phyloP scores from a whole-genome alignment of 768 basidiomycete species.

The Suillus subaureus region DNA sequence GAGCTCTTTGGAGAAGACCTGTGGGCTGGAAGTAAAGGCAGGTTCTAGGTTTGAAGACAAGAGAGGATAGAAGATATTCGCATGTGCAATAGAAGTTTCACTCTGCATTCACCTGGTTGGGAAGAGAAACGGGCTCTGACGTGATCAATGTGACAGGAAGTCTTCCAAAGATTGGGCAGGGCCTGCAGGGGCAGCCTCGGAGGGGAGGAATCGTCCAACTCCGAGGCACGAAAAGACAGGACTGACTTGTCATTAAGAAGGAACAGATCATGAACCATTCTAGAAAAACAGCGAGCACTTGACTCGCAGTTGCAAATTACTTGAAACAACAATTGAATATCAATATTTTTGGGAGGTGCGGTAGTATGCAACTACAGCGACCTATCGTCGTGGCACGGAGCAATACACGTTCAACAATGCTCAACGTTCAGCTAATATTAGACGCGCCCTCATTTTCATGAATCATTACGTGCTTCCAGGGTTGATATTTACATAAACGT shows the following conservation, averaged over 20 bases:
- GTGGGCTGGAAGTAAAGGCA: conserved; percentile 42
- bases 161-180: background rate
- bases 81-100: background rate
- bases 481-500: background rate
- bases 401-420: background rate
- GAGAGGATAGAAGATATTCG: background rate
- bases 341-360: background rate
- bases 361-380: background rate
- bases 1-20: conserved; percentile 66
- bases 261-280: background rate
- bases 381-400: background rate
- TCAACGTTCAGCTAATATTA: background rate
- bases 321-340: background rate
- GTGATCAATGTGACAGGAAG: background rate
- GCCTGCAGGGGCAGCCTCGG: background rate
- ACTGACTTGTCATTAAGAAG: background rate
- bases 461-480: background rate
- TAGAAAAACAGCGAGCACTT: background rate
- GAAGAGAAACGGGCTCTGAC: background rate
- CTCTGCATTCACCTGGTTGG: background rate
- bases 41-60: conserved; percentile 30
- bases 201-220: background rate
- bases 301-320: background rate
- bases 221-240: background rate
- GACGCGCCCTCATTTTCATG: background rate